Evolutionary conservation across 345 rosid genomes (phyloP), one percentile per base, ranked within the genome.

Genomic region (Gossypium herbaceum): DNA sequence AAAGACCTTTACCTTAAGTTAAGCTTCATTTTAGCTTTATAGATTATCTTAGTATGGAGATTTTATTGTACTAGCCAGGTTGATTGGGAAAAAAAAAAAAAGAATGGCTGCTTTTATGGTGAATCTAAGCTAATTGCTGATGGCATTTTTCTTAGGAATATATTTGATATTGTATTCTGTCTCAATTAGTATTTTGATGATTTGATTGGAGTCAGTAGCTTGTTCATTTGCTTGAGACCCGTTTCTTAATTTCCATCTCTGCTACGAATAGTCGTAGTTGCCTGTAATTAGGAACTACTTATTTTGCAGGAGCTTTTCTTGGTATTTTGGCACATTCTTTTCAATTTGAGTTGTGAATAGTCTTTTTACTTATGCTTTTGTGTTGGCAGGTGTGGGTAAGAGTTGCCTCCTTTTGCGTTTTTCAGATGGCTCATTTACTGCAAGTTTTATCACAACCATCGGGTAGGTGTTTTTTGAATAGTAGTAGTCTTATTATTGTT

Each of bases 381-480:
- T 71, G 19, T 45, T 20, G 27, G 41, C 82, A 91, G 96, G 96
- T 85, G 96, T 88, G 39, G 96, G 96, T 77, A 94, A 94, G 89
- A 94, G 97, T 90, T 94, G 98, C 80, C 90, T 94, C 76, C 98
- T 94, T 69, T 79, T 94, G 79, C 85, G 96, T 73, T 94, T 94
- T 85, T 94, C 97, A 0, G 97, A 92, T 83, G 98, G 97, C 63
- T 94, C 98, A 63, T 94, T 94, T 79, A 94, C 98, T n/a, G 92
- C 97, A 70, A 94, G 94, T 84, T 94, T 94, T 86, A 94, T 94
- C 83, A 94, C 98, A 47, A 94, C 98, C 52, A 94, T 94, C 61
- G 98, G 98, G 97, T 94, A 60, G 19, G 75, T 78, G 76, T 76
- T 57, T 39, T 63, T 50, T 1, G 1, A 1, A 10, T 51, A 0